A percentile compares a stretch with the other conserved stretches of the same genome.
phyloP scores from a whole-genome alignment of 768 basidiomycete genomes.

The Tylopilus rubrobrunneus region DNA sequence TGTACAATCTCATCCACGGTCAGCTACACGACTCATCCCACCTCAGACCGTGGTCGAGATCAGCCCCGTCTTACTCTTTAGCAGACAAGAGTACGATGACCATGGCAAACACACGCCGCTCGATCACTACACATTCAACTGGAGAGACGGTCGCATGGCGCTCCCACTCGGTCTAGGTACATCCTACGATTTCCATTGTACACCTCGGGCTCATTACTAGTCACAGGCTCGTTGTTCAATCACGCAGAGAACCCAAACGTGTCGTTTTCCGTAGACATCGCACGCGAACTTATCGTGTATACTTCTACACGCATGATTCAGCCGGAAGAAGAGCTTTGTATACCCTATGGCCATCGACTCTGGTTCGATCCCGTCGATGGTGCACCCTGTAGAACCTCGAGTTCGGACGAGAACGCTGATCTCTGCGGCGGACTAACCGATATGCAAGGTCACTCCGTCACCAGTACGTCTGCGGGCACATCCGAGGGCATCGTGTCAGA shows the following conservation, averaged over 20 bases:
- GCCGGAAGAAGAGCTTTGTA: conserved; percentile 70
- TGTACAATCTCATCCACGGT: conserved; percentile 26
- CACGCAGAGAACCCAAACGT: conserved; percentile 71
- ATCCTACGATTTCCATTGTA: background rate
- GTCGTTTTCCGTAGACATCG: conserved; percentile 52
- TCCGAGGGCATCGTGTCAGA: conserved; percentile 50
- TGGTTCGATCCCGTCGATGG: conserved; percentile 54
- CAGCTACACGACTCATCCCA: conserved; percentile 32
- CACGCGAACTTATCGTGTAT: conserved; percentile 60
- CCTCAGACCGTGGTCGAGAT: conserved; percentile 71
- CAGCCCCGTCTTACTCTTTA: conserved; percentile 80
- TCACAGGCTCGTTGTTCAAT: conserved; percentile 76
- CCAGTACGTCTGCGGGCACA: conserved; percentile 7
- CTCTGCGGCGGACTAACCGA: conserved; percentile 4
- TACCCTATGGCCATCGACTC: conserved; percentile 67
- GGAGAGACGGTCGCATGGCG: conserved; percentile 72
- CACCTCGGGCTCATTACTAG: background rate
- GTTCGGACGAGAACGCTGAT: background rate
- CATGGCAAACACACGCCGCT: conserved; percentile 63
- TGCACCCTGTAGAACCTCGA: background rate
- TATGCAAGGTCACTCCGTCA: conserved; percentile 1
- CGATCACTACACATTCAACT: conserved; percentile 75
- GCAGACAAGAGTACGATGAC: conserved; percentile 61
- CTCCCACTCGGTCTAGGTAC: conserved; percentile 75
- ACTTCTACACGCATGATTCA: conserved; percentile 50